Percentiles rank a stretch among this genome's conserved stretches.
phyloP scores from a whole-genome alignment of 768 basidiomycete genomes.

The Postia placenta region DNA sequence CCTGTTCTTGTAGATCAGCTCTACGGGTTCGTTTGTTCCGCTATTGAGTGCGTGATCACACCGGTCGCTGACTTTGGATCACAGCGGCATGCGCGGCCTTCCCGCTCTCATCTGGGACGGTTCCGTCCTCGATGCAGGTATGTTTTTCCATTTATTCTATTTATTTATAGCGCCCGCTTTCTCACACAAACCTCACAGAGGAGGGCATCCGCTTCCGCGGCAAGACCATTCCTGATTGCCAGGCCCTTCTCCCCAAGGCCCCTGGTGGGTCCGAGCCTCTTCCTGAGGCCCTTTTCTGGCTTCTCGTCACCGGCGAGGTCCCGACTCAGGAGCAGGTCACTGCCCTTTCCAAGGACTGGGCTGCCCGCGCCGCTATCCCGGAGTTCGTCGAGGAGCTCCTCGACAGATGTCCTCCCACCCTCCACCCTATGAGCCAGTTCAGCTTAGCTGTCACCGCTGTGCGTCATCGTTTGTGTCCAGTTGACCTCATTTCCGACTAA shows the following conservation, averaged over 20 bases:
- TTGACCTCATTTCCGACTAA: slow-evolving; percentile 2
- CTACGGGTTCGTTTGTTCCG: slow-evolving; percentile 55
- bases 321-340: slow-evolving; percentile 87
- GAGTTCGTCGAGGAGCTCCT: slow-evolving; percentile 96
- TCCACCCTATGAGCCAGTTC: slow-evolving; percentile 99
- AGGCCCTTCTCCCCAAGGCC: slow-evolving; percentile 83
- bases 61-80: slow-evolving; percentile 7
- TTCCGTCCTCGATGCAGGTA: slow-evolving; percentile 91
- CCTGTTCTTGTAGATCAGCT: slow-evolving; percentile 88
- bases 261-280: slow-evolving; percentile 85
- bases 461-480: slow-evolving; percentile 20
- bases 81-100: slow-evolving; percentile 80
- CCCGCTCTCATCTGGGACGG: slow-evolving; percentile 98
- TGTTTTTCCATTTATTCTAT: slow-evolving; percentile 18
- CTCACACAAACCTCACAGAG: slow-evolving; percentile 36
- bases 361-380: slow-evolving; percentile 84
- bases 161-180: slow-evolving; percentile 1
- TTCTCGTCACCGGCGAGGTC: slow-evolving; percentile 90
- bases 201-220: slow-evolving; percentile 99
- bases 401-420: slow-evolving; percentile 86
- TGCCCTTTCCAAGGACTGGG: slow-evolving; percentile 90
- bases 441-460: slow-evolving; percentile 92
- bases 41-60: not conserved
- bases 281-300: slow-evolving; percentile 94
- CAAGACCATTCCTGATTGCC: slow-evolving; percentile 88